Evolutionary conservation across 2,329 filamentous ascomycete species (phyloP).

Genomic region (Proliferodiscus dingleyae): DNA sequence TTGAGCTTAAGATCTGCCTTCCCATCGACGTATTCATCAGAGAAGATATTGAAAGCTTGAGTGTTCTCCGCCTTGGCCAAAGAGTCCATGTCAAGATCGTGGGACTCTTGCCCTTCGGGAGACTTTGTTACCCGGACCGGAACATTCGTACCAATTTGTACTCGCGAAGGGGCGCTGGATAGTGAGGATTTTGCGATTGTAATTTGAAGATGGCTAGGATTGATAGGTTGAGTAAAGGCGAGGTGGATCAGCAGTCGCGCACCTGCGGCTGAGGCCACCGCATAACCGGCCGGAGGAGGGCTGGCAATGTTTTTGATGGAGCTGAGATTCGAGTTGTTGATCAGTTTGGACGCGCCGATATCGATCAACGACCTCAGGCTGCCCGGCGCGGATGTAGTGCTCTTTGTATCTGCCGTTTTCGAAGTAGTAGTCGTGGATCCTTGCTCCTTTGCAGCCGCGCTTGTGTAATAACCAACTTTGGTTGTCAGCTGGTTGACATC

Average conservation of each 20-base stretch:
- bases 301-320: constrained; percentile 23
- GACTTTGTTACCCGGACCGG: constrained; percentile 17
- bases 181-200: constrained; percentile 19
- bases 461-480: constrained; percentile 27
- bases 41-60: constrained; percentile 26
- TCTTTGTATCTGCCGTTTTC: background rate
- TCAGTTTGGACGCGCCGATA: constrained; percentile 15
- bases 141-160: constrained; percentile 26
- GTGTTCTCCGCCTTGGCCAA: constrained; percentile 25
- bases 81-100: constrained; percentile 26
- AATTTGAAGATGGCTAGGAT: constrained; percentile 20
- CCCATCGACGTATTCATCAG: constrained; percentile 27
- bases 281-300: constrained; percentile 27
- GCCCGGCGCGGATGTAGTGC: constrained; percentile 4
- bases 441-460: constrained; percentile 16
- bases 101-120: constrained; percentile 19
- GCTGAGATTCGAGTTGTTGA: constrained; percentile 24
- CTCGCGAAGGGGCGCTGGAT: constrained; percentile 21
- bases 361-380: constrained; percentile 27
- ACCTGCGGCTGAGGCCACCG: constrained; percentile 19
- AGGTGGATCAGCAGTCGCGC: constrained; percentile 23
- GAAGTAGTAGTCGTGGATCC: background rate
- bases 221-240: constrained; percentile 22
- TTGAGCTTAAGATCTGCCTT: constrained; percentile 26
- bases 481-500: constrained; percentile 67